Conservation (phyloP, 129 eudicot species). For the Lactuca saligna region DNA sequence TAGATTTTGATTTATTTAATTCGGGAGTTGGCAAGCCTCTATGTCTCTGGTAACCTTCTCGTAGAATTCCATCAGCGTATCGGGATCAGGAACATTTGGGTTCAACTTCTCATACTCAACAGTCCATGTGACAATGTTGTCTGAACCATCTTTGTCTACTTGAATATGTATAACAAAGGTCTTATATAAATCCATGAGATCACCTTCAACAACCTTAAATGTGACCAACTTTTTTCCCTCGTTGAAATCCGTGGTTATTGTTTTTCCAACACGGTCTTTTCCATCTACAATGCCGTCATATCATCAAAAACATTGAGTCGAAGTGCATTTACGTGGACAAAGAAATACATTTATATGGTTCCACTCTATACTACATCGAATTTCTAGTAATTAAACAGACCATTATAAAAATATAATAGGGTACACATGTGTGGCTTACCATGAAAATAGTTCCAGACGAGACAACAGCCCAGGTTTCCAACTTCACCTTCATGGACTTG, state of each 20-base stretch:
- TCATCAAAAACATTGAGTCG: background rate
- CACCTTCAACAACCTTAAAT: conserved; percentile 22
- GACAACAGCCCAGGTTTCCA: conserved; percentile 38
- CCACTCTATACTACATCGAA: background rate
- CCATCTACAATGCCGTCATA: conserved; percentile 20
- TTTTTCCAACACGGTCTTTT: conserved; percentile 22
- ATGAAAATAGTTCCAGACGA: conserved; percentile 39
- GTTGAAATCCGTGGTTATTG: conserved; percentile 4
- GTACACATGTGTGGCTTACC: conserved; percentile 19
- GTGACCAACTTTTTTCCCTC: conserved; percentile 29
- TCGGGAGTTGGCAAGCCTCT: conserved; percentile 15
- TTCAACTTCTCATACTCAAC: background rate
- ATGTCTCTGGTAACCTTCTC: conserved; percentile 16
- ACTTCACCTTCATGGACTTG: conserved; percentile 39
- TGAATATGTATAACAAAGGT: background rate
- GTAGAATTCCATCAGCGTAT: conserved; percentile 22
- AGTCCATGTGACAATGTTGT: background rate
- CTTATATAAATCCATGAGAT: conserved; percentile 1
- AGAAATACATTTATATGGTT: no score
- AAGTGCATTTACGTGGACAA: background rate
- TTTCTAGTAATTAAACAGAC: background rate
- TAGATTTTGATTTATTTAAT: conserved; percentile 12
- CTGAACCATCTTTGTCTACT: background rate
- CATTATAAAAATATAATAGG: background rate
- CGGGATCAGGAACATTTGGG: conserved; percentile 30